Evolutionary conservation across 768 basidiomycete species (phyloP).

Genomic region (Suillus decipiens): DNA sequence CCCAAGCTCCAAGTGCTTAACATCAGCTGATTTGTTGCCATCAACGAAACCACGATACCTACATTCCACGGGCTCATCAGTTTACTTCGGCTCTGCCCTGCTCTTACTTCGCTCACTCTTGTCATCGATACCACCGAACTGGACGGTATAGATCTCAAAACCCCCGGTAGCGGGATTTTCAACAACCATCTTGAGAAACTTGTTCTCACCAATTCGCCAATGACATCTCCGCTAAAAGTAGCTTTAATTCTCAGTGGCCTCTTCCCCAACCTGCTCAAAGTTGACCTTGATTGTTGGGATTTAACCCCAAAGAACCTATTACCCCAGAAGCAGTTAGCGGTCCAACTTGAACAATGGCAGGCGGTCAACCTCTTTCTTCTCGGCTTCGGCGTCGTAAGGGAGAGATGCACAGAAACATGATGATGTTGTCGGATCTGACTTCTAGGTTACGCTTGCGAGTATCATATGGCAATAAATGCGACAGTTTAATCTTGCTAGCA

Average conservation of each 20-base stretch:
- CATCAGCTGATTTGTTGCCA: conserved; percentile 21
- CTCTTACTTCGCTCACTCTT: conserved; percentile 19
- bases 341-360: not conserved
- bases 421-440: not conserved
- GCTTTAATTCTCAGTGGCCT: conserved; percentile 17
- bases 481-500: too few relatives aligned
- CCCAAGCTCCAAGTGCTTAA: conserved; percentile 23
- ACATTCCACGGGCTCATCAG: conserved; percentile 20
- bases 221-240: conserved; percentile 15
- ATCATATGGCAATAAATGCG: too few relatives aligned
- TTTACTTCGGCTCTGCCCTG: conserved; percentile 18
- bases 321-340: not conserved
- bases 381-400: not conserved
- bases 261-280: conserved; percentile 20
- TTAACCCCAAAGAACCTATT: conserved; percentile 21
- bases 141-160: not conserved
- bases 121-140: conserved; percentile 20
- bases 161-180: not conserved
- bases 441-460: not conserved
- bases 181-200: conserved; percentile 6
- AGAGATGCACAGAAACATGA: not conserved
- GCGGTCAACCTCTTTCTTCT: not conserved
- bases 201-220: conserved; percentile 24
- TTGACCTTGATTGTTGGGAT: conserved; percentile 27
- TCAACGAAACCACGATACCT: conserved; percentile 19